Evolutionary conservation across 768 basidiomycete species (phyloP), one percentile per base, ranked within the genome.

Genomic region (Macrolepiota dolichaula): DNA sequence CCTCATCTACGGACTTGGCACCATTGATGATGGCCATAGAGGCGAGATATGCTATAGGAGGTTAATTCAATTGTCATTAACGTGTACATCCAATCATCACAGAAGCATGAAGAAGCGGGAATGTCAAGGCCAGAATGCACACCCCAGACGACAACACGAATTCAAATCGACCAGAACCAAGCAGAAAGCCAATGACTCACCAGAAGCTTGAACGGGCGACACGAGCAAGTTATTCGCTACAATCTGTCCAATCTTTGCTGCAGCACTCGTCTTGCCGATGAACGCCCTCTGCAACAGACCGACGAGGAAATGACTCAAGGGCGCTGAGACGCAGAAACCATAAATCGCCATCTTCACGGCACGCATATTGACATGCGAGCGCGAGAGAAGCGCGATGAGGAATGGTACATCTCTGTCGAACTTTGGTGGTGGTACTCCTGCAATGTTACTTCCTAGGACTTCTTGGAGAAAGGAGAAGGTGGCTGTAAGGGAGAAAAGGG

Each of bases 1-100:
- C 77, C 25, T 88, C 86, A 38, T 85, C 79, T 7, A 82, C 63
- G 9, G 87, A 84, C 65, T 80, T 83, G 17, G 91, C 91, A 38
- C 94, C 94, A 61, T 87, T 87, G 64, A 96, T 94, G 37, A 94
- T 71, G 1, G 94, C 91, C 85, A 92, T 89, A 25, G 85, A 91
- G 0, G 88, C 79, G 35, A 96, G 80, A 72, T 85, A 92, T 3
- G 83, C 92, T 88, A 63, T 35, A 35, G 44, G 22, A 24, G 5
- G 19, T 3, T 25, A 3, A 35, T 27, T 38, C 17, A 44, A 12
- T 32, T 12, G 27, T 46, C 29, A 46, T 40, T 4, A 6, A 29
- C 17, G 40, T 19, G 38, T 13, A 19, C 24, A 27, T 24, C 38
- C 42, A n/a, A n/a, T 44, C 19, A 49, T 24, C 47, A 49, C 13